Conservation (phyloP, 148 eudicot genomes). For the Vaccinium myrtillus region DNA sequence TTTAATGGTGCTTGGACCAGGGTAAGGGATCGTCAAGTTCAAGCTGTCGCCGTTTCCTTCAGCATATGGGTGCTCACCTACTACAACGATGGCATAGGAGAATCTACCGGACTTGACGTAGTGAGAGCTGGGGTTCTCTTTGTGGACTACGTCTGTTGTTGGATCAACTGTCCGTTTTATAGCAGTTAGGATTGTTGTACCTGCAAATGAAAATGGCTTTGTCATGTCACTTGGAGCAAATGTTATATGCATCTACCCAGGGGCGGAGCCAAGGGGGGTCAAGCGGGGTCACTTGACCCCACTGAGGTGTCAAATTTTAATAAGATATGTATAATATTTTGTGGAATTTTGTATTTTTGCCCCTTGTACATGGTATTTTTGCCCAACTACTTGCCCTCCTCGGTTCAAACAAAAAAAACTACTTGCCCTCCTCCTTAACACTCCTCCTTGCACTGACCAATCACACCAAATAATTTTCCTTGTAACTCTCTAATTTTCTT, state of each 20-base stretch:
- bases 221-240: neutral
- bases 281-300: too few species aligned
- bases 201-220: constrained; percentile 24
- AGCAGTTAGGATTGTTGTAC: constrained; percentile 59
- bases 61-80: constrained; percentile 58
- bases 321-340: too few species aligned
- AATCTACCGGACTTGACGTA: constrained; percentile 37
- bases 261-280: too few species aligned
- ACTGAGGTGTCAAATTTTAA: too few species aligned
- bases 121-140: constrained; percentile 38
- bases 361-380: too few species aligned
- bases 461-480: too few species aligned
- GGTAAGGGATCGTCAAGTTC: constrained; percentile 42
- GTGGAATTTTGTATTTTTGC: too few species aligned
- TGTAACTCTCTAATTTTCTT: too few species aligned
- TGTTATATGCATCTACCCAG: neutral
- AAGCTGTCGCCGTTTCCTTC: constrained; percentile 49
- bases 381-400: too few species aligned
- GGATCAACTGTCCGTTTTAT: constrained; percentile 42
- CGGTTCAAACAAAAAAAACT: too few species aligned
- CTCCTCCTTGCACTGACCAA: too few species aligned
- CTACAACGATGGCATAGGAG: constrained; percentile 52
- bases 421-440: too few species aligned
- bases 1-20: constrained; percentile 46
- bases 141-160: constrained; percentile 38